These are phyloP conservation scores for Rubia occidens DNA, from an alignment of 305 asterid genomes.

Conservation along the genomic window DNA sequence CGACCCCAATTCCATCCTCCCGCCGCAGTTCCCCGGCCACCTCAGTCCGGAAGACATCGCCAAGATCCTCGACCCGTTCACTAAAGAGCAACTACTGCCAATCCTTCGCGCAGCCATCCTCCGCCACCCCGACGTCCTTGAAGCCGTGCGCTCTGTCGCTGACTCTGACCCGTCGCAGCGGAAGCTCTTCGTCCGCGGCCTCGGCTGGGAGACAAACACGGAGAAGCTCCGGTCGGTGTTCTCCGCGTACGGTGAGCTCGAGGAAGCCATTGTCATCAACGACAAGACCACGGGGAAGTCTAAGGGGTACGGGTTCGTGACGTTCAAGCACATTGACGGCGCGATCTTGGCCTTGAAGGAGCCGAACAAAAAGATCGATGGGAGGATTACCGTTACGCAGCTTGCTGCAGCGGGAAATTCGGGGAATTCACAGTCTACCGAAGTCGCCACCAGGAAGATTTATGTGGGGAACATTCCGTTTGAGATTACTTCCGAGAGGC, in stretches of 20 bases:
- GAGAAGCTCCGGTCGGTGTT: constrained; percentile 73
- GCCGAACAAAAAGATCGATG: constrained; percentile 89
- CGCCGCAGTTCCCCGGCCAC: constrained; percentile 27
- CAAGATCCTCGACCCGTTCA: constrained; percentile 68
- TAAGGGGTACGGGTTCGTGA: constrained; percentile 85
- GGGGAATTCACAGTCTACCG: constrained; percentile 44
- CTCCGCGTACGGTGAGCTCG: constrained; percentile 66
- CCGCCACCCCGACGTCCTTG: constrained; percentile 68
- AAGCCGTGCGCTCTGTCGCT: constrained; percentile 67
- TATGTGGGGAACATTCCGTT: constrained; percentile 94
- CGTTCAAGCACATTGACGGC: constrained; percentile 77
- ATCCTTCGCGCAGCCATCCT: constrained; percentile 66
- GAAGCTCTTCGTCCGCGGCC: constrained; percentile 84
- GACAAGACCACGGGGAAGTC: constrained; percentile 74
- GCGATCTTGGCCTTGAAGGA: constrained; percentile 68
- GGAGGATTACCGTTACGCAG: constrained; percentile 85
- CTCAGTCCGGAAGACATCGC: constrained; percentile 65
- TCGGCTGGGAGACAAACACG: constrained; percentile 94
- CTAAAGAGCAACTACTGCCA: constrained; percentile 71
- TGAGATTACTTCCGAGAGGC: constrained; percentile 70
- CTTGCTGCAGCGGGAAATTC: constrained; percentile 81
- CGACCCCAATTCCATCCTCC: constrained; percentile 21
- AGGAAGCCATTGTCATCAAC: constrained; percentile 79
- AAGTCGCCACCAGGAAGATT: constrained; percentile 74
- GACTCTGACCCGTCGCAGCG: constrained; percentile 74